Percentiles rank a stretch among this genome's conserved stretches.
phyloP scores from a whole-genome alignment of 1,139 yeast genomes.

The Meyerozyma athensensis region DNA sequence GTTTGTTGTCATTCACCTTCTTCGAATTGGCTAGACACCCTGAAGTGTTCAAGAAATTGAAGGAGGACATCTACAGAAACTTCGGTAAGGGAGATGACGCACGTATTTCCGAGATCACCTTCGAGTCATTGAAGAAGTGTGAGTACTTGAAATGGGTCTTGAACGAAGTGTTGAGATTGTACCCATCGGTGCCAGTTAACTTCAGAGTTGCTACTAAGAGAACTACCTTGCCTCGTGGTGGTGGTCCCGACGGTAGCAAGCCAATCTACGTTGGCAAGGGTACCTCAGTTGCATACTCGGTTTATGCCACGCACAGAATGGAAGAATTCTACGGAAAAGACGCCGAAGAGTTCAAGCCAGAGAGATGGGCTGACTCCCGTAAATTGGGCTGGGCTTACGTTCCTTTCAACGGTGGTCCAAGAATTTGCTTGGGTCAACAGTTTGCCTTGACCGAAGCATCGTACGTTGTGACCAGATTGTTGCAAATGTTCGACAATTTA shows the following conservation, averaged over 20 bases:
- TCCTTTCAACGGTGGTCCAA: constrained; percentile 59
- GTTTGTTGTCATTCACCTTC: constrained; percentile 23
- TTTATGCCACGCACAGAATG: constrained; percentile 19
- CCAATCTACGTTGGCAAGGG: constrained; percentile 22
- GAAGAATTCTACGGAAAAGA: constrained; percentile 29
- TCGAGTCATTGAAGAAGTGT: constrained; percentile 21
- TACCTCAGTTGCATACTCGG: constrained; percentile 18
- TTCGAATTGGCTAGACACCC: constrained; percentile 23
- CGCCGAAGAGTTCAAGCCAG: constrained; percentile 46
- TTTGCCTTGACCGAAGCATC: constrained; percentile 45
- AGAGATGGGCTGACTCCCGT: constrained; percentile 46
- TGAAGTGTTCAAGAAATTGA: constrained; percentile 19
- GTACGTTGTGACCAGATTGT: constrained; percentile 24
- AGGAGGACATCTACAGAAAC: constrained; percentile 16
- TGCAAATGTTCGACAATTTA: constrained; percentile 31
- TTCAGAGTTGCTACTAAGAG: constrained; percentile 20
- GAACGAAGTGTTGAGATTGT: constrained; percentile 22
- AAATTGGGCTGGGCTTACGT: constrained; percentile 48
- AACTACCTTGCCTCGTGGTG: constrained; percentile 24
- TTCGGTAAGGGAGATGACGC: constrained; percentile 24
- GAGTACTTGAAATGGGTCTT: constrained; percentile 22
- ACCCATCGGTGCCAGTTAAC: constrained; percentile 25
- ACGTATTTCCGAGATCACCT: constrained; percentile 24
- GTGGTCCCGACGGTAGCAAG: constrained; percentile 16
- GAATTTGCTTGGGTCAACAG: constrained; percentile 58